Conservation (phyloP, 2,329 filamentous ascomycete genomes). For the Calonectria hongkongensis region DNA sequence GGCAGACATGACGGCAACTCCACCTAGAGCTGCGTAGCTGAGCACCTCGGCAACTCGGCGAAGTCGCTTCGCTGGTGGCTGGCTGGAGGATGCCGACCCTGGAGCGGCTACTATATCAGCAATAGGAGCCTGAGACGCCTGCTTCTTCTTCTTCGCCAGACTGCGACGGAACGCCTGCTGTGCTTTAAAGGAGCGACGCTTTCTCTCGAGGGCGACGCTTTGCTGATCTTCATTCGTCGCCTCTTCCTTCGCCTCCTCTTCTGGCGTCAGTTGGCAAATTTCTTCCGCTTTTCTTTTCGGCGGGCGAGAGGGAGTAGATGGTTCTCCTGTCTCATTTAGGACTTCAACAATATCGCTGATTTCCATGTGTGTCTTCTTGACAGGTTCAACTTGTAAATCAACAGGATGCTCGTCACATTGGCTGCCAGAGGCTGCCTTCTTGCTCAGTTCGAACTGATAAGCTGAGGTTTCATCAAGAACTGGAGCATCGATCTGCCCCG, state of each 20-base stretch:
- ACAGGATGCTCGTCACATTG: conserved; percentile 2
- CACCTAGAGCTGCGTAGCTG: conserved; percentile 61
- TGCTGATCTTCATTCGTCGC: not conserved
- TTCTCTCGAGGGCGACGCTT: not conserved
- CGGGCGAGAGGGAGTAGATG: conserved; percentile 24
- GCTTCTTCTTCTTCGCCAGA: not conserved
- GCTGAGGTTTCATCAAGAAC: conserved; percentile 57
- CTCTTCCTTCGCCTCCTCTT: conserved; percentile 36
- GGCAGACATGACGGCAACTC: conserved; percentile 63
- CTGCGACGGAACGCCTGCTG: conserved; percentile 6
- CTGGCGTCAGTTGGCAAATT: conserved; percentile 50
- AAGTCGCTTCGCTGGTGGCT: conserved; percentile 57
- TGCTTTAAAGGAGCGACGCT: not conserved
- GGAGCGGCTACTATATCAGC: not conserved
- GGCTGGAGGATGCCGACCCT: not conserved
- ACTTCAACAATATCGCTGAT: conserved; percentile 32
- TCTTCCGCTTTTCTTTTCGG: conserved; percentile 55
- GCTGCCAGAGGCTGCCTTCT: conserved; percentile 42
- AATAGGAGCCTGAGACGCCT: conserved; percentile 9
- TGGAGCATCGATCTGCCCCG: not conserved
- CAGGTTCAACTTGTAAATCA: conserved; percentile 18
- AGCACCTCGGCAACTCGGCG: conserved; percentile 60
- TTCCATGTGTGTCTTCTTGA: conserved; percentile 28
- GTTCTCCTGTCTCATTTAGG: conserved; percentile 8
- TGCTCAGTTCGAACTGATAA: conserved; percentile 56